Evolutionary conservation across 208 protist genomes (phyloP), one percentile per base, ranked within the genome.

Genomic region (Leishmania gerbilli): DNA sequence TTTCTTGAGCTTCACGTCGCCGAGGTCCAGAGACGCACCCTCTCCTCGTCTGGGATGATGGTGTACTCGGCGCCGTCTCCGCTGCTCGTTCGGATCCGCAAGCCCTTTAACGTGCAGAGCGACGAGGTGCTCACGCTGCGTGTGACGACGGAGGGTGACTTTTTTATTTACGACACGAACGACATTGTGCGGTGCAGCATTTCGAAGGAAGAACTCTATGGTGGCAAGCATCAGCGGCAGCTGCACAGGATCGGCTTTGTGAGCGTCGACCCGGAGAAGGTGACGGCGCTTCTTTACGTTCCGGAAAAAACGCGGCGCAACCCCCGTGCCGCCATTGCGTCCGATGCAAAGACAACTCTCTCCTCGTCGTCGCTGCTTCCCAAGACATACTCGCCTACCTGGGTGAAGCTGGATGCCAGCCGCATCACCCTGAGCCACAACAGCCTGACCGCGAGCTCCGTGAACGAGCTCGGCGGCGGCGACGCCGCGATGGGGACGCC

Each of bases 121-220:
- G 90, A 90, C 62, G 94, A 97, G 77, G 75, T 92, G 49, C 75
- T 97, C 51, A 95, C 83, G n/a, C 55, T 96, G 55, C 88, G 88
- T 3, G 93, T 97, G 74, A 93, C 94, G 3, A 85, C 86, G 17
- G 92, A 97, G 24, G 90, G 88, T 1, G 94, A 97, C 75, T 94
- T 97, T 86, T 90, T 96, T 69, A 81, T 97, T 24, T 94, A 87
- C 71, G 94, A 96, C 75, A 87, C 84, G 15, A 92, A 96, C 49
- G 90, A 97, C 84, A 90, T 88, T 45, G 86, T 96, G 37, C 90
- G 92, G 5, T 97, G 92, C 82, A 84, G 89, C 71, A 80, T 97
- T 53, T 74, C 85, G 3, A 82, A 82, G 31, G 84, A 87, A 3
- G 90, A 95, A 78, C 76, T 93, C n/a, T 65, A 84, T 77, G 40